Percentiles rank a stretch among this genome's conserved stretches.
phyloP scores from a whole-genome alignment of 257 asterid genomes.

The Jasminum sambac region DNA sequence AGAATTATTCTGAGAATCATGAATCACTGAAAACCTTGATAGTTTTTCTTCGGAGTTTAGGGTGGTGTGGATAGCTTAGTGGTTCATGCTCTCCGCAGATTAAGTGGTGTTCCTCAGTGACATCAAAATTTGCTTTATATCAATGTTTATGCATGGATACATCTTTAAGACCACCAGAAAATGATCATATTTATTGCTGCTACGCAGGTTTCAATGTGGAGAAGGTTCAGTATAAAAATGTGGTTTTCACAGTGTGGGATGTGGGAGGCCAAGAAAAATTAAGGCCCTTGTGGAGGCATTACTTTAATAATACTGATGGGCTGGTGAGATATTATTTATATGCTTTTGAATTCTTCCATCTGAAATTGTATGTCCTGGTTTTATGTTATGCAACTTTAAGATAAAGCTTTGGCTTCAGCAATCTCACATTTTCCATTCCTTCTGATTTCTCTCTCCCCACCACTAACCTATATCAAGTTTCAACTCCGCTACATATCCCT shows the following conservation, averaged over 20 bases:
- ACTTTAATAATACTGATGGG: conserved; percentile 92
- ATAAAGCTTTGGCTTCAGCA: conserved; percentile 4
- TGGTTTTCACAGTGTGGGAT: conserved; percentile 95
- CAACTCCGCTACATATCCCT: not conserved
- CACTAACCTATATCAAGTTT: not conserved
- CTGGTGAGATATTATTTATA: conserved; percentile 52
- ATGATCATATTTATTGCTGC: conserved; percentile 28
- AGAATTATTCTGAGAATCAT: not conserved
- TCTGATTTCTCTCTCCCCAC: not conserved
- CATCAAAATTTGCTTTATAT: conserved; percentile 1
- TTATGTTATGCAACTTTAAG: not conserved
- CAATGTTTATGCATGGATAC: conserved; percentile 2
- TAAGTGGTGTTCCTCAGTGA: conserved; percentile 4
- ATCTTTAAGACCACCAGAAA: conserved; percentile 19
- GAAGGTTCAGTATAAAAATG: conserved; percentile 95
- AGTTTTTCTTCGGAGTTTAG: conserved; percentile 5
- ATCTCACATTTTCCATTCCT: not conserved
- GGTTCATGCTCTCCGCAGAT: conserved; percentile 1
- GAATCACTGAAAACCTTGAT: conserved; percentile 2
- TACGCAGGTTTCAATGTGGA: conserved; percentile 93
- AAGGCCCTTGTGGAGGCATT: conserved; percentile 98
- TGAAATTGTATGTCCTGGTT: not conserved
- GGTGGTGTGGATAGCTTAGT: conserved; percentile 12
- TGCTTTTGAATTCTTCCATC: not conserved
- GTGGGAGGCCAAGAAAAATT: conserved; percentile 96